phyloP scores from a whole-genome alignment of 1,284 basidiomycete genomes.

The Bjerkandera adusta region DNA sequence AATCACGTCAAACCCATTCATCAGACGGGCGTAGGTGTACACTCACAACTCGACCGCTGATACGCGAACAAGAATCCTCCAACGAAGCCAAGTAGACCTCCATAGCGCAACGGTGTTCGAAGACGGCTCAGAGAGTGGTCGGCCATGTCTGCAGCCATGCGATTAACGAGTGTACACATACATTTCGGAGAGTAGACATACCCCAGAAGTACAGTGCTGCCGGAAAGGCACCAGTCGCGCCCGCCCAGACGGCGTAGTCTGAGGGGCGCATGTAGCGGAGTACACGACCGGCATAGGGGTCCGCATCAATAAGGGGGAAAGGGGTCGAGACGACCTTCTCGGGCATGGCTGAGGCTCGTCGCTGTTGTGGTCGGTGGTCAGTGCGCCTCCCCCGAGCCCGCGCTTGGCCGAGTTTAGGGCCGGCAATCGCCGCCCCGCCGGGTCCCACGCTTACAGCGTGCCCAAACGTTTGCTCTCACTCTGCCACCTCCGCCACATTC shows the following conservation, averaged over 20 bases:
- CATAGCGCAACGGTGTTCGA: slow-evolving; percentile 40
- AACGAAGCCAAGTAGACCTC: slow-evolving; percentile 65
- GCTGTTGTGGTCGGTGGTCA: slow-evolving; percentile 15
- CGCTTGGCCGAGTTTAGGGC: slow-evolving; percentile 21
- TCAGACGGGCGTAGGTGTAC: slow-evolving; percentile 11
- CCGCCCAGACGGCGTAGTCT: slow-evolving; percentile 88
- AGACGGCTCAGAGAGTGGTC: slow-evolving; percentile 41
- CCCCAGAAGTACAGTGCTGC: slow-evolving; percentile 74
- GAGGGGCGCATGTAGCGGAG: slow-evolving; percentile 86
- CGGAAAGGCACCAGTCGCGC: slow-evolving; percentile 78
- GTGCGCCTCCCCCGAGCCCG: slow-evolving; percentile 7
- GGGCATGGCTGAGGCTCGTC: slow-evolving; percentile 50
- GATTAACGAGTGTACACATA: too few species aligned
- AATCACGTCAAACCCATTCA: neutral
- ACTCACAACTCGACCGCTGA: slow-evolving; percentile 83
- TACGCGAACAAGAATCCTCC: slow-evolving; percentile 96
- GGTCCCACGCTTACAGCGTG: too few species aligned
- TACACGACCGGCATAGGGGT: slow-evolving; percentile 90
- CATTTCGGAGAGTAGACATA: slow-evolving; percentile 34
- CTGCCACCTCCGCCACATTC: neutral
- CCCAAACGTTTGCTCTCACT: too few species aligned
- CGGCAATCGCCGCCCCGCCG: slow-evolving; percentile 12
- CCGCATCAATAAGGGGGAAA: slow-evolving; percentile 87
- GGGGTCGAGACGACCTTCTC: slow-evolving; percentile 69
- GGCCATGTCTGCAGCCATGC: slow-evolving; percentile 49